Percentiles rank a stretch among this genome's conserved stretches.
These are phyloP conservation scores for Mycosphaerelloides madeirae DNA, from an alignment of 2,329 filamentous ascomycete genomes.

Conservation along the genomic window DNA sequence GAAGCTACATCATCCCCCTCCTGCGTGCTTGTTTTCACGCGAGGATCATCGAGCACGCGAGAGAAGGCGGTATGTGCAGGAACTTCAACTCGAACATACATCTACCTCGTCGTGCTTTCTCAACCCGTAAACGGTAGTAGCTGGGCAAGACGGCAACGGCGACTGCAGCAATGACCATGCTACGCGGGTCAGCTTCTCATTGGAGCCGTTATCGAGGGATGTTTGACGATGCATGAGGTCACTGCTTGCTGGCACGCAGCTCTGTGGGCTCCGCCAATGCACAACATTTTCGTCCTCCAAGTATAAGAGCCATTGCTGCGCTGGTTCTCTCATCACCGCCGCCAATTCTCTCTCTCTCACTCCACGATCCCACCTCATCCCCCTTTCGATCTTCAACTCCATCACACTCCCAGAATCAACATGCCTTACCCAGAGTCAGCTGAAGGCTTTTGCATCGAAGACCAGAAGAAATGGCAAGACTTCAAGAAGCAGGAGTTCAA, in stretches of 20 bases:
- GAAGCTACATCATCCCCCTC: too few species aligned
- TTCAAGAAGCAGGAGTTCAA: constrained; percentile 60
- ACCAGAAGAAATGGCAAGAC: constrained; percentile 58
- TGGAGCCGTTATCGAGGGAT: background rate
- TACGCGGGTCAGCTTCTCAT: background rate
- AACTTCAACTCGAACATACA: too few species aligned
- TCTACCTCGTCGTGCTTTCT: too few species aligned
- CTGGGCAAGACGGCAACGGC: too few species aligned
- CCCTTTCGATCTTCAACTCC: background rate
- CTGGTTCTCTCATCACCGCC: background rate
- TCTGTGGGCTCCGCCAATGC: background rate
- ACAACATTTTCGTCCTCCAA: background rate
- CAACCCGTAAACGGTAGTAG: too few species aligned
- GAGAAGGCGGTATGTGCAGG: too few species aligned
- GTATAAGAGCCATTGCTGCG: background rate
- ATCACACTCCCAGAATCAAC: constrained; percentile 17
- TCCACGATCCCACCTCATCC: background rate
- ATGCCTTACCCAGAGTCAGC: constrained; percentile 52
- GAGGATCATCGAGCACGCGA: too few species aligned
- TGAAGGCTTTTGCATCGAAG: constrained; percentile 46
- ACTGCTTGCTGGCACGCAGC: background rate
- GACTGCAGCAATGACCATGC: too few species aligned
- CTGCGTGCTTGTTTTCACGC: too few species aligned
- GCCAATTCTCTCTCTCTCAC: background rate
- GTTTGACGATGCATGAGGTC: constrained; percentile 10